Conservation (phyloP, 768 basidiomycete species). For the Antrodiella citrinella region DNA sequence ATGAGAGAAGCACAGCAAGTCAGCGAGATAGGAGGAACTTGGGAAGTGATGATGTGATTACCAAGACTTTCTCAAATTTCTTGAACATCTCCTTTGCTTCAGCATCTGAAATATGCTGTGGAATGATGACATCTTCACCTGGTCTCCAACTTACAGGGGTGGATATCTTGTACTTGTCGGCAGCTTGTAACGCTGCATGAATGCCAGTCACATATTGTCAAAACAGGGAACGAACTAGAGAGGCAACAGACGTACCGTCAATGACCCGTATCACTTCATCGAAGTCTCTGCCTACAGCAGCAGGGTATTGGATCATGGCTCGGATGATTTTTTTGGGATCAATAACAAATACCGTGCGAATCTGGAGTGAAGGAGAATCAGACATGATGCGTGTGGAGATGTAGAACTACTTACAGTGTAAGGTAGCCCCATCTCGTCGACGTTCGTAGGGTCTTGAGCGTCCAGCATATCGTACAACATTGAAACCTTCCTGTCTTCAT, state of each 20-base stretch:
- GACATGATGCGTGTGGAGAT: background rate
- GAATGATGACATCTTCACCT: conserved; percentile 91
- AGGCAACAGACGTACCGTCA: background rate
- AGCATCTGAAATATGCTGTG: conserved; percentile 71
- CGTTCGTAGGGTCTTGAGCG: conserved; percentile 85
- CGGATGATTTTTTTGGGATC: conserved; percentile 96
- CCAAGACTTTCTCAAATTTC: background rate
- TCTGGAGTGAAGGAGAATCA: conserved; percentile 30
- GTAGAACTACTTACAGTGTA: conserved; percentile 60
- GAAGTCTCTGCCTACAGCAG: conserved; percentile 93
- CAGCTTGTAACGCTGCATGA: conserved; percentile 68
- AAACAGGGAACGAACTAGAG: too few relatives aligned
- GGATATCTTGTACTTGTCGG: conserved; percentile 74
- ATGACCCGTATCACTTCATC: conserved; percentile 49
- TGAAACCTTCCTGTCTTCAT: conserved; percentile 77
- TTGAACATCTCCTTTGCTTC: conserved; percentile 91
- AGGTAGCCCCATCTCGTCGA: conserved; percentile 78
- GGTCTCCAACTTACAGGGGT: conserved; percentile 96
- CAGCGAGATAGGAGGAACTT: background rate
- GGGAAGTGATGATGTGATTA: background rate
- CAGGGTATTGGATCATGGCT: conserved; percentile 85
- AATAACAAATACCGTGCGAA: conserved; percentile 95
- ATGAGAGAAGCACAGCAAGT: background rate
- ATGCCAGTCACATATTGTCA: too few relatives aligned
- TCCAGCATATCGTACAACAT: conserved; percentile 94